Conservation (phyloP, 2,329 filamentous ascomycete species). For the Thelonectria blattea region DNA sequence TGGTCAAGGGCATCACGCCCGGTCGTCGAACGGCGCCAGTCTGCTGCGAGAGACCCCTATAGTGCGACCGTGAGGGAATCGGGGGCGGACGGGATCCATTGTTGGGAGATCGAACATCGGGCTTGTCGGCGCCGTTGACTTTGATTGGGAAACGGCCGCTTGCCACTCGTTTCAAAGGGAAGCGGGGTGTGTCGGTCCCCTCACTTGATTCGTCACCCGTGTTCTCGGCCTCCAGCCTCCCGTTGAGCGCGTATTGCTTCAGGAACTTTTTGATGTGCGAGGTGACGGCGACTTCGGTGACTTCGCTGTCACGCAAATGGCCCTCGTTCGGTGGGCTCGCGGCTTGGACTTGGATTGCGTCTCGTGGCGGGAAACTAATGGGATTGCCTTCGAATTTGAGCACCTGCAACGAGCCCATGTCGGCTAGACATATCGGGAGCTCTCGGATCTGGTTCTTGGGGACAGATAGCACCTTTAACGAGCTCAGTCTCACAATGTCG, state of each 20-base stretch:
- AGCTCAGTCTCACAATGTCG: constrained; percentile 80
- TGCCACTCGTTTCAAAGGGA: constrained; percentile 65
- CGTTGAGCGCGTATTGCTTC: constrained; percentile 58
- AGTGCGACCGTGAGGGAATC: constrained; percentile 79
- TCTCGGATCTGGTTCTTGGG: constrained; percentile 87
- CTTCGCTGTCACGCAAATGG: constrained; percentile 63
- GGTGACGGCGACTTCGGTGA: constrained; percentile 65
- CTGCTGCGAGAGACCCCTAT: constrained; percentile 75
- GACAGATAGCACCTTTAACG: constrained; percentile 86
- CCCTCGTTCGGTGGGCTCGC: constrained; percentile 62
- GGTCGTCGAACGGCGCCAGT: constrained; percentile 70
- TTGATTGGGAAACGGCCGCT: constrained; percentile 73
- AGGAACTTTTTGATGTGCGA: constrained; percentile 67
- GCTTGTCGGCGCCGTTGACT: constrained; percentile 74
- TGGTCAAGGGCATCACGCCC: constrained; percentile 72
- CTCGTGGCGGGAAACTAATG: constrained; percentile 77
- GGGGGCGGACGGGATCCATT: constrained; percentile 69
- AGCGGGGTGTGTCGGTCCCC: constrained; percentile 78
- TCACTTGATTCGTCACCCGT: constrained; percentile 72
- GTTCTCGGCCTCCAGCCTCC: constrained; percentile 60
- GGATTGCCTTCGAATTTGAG: constrained; percentile 91
- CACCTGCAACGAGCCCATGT: constrained; percentile 88
- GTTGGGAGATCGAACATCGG: constrained; percentile 72
- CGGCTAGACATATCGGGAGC: constrained; percentile 81
- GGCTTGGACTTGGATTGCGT: constrained; percentile 66